Conservation (phyloP, 768 basidiomycete genomes). For the Imleria badia region DNA sequence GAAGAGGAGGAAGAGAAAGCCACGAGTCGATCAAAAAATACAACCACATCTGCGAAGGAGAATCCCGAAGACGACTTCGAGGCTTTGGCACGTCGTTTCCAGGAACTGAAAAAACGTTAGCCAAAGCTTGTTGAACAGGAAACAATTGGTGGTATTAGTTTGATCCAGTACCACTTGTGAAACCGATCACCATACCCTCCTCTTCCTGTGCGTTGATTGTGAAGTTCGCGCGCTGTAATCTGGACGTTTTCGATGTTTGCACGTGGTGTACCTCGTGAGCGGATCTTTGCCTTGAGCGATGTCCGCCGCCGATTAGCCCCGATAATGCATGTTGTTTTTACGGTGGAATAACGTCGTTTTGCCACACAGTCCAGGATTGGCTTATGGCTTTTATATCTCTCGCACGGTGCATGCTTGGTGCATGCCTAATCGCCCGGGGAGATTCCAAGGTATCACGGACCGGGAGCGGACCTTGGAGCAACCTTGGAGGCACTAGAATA, state of each 20-base stretch:
- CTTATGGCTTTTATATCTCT: not conserved
- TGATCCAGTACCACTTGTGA: not conserved
- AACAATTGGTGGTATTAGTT: conserved; percentile 1
- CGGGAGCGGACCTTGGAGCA: not conserved
- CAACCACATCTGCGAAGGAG: conserved; percentile 11
- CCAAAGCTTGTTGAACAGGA: not conserved
- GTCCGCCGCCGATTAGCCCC: conserved; percentile 17
- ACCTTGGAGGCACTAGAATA: not conserved
- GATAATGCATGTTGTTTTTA: not conserved
- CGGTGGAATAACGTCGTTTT: not conserved
- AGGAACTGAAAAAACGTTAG: conserved; percentile 81
- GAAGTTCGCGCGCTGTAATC: conserved; percentile 9
- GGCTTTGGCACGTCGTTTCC: conserved; percentile 75
- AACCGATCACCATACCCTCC: conserved; percentile 6
- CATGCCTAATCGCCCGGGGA: not conserved
- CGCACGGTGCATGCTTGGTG: not conserved
- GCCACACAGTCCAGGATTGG: too few species aligned
- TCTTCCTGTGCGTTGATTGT: conserved; percentile 2
- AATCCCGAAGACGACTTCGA: conserved; percentile 69
- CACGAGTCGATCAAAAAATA: conserved; percentile 3
- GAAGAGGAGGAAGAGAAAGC: conserved; percentile 44
- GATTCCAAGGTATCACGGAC: not conserved
- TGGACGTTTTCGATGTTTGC: conserved; percentile 5
- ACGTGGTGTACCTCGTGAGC: conserved; percentile 6
- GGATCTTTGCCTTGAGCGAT: conserved; percentile 5